Evolutionary conservation across 2,329 filamentous ascomycete genomes (phyloP), one percentile per base, ranked within the genome.

Genomic region (Colletotrichum gloeosporioides): DNA sequence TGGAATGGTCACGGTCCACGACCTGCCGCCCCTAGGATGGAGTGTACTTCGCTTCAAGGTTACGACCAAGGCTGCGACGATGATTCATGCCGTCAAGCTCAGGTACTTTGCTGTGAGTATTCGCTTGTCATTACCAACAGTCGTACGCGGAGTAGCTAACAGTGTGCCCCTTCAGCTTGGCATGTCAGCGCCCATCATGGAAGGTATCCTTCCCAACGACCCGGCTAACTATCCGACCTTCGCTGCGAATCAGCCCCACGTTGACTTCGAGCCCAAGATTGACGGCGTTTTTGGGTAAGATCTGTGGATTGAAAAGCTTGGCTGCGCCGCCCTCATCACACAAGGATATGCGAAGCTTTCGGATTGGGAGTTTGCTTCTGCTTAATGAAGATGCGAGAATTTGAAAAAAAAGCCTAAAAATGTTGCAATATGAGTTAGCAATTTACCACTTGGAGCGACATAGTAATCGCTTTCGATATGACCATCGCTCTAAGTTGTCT

Each of bases 21-120:
- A 75, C 65, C 10, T 75, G 36, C 75, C 75, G 5, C 75, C 75
- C 13, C 34, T 77, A 3, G 71, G 75, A 2, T 77, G 65, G 71
- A 77, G 71, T 8, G 61, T 70, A 16, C 39, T 74, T 25, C 75
- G 75, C 22, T 77, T 77, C 66, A 49, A 70, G 62, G 71, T 71
- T 1, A 70, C 36, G 1, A 32, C 10, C 16, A 75, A 77, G 53
- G 66, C 75, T 2, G 75, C 71, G 9, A 77, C 75, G 7, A 70
- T 77, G 71, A 77, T 77, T 29, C 75, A 75, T n/a, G 75, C 71
- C 8, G 75, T 70, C 5, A 74, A 77, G 55, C 71, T 77, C 5
- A 66, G 75, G 15, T 75, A 77, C 32, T 77, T 77, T 29, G 75
- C 71, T 7, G 75, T 77, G 31, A 66, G 75, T 70, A 49, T 49